Base-by-base conservation (phyloP, 345 rosid genomes). In the Bruguiera gymnorhiza region DNA sequence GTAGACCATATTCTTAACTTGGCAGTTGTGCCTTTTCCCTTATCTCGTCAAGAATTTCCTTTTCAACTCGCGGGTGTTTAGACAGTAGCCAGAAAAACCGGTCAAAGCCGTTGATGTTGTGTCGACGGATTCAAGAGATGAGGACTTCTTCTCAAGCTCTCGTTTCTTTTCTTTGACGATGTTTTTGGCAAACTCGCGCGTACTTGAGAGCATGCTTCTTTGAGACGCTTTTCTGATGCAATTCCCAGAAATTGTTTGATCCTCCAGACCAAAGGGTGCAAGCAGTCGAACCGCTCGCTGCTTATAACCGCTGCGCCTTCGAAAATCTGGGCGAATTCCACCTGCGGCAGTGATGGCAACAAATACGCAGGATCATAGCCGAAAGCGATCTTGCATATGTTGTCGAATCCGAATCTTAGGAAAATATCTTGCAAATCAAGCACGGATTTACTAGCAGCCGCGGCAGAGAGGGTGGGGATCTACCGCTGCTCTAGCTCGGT, bases 71-170 rank as follows among this genome's bases (percentile, higher is more conserved):
- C 6, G 89, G 88, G 74, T 86, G 76, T 16, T 20, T 10, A 0
- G 78, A 75, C 30, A 90, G 69, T 4, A 88, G 62, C 90, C 86
- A 86, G 74, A 90, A 86, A 84, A 83, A 87, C 94, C 94, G 5
- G 85, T 84, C 66, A 90, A 67, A 13, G 92, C 92, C 23, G 93
- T 79, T 13, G 93, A 86, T 19, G 90, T 90, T 0, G 96, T 74
- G 79, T 90, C 91, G 3, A 79, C 78, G 20, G 76, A 72, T 54
- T 76, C 81, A 9, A 43, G 36, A 8, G 61, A 70, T 23, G 65
- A 52, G 6, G 36, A 32, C 36, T 32, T 4, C 36, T 32, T 32
- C 20, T 71, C 51, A 1, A 71, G 37, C 1, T 79, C 73, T 39
- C 73, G 6, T 29, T 82, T 86, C 84, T 89, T 90, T 6, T 85